Conservation (phyloP, 768 basidiomycete genomes). For the Xerocomellus intermedius region DNA sequence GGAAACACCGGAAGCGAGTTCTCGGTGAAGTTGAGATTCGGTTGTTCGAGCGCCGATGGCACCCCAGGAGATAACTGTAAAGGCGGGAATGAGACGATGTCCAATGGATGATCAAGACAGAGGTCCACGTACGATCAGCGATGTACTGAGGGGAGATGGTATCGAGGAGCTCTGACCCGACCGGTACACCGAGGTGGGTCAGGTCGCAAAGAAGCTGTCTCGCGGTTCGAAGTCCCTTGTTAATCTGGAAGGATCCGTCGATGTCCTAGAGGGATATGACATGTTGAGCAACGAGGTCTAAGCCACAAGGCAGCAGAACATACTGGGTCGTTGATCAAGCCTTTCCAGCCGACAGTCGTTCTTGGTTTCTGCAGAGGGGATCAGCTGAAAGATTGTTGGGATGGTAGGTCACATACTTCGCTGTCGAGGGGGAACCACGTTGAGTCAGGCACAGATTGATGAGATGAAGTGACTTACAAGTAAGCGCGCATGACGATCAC, state of each 20-base stretch:
- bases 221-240: conserved; percentile 90
- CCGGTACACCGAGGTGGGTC: conserved; percentile 85
- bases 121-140: conserved; percentile 56
- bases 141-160: conserved; percentile 82
- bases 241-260: conserved; percentile 92
- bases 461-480: conserved; percentile 62
- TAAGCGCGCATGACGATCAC: conserved; percentile 96
- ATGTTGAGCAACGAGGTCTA: neutral
- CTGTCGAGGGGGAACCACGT: conserved; percentile 34
- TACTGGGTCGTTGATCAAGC: conserved; percentile 85
- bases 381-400: conserved; percentile 8
- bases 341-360: conserved; percentile 98
- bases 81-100: neutral
- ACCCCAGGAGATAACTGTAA: conserved; percentile 78
- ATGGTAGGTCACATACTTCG: conserved; percentile 32
- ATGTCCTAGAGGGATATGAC: conserved; percentile 49
- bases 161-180: conserved; percentile 93
- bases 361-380: conserved; percentile 72
- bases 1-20: conserved; percentile 92
- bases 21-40: conserved; percentile 95
- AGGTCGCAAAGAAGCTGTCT: conserved; percentile 90
- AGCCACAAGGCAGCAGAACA: neutral
- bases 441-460: conserved; percentile 26
- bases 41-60: conserved; percentile 98
- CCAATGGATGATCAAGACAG: neutral